These are phyloP conservation scores for Backusella luteola DNA, from an alignment of 192 early-diverging fungal species.

Conservation along the genomic window DNA sequence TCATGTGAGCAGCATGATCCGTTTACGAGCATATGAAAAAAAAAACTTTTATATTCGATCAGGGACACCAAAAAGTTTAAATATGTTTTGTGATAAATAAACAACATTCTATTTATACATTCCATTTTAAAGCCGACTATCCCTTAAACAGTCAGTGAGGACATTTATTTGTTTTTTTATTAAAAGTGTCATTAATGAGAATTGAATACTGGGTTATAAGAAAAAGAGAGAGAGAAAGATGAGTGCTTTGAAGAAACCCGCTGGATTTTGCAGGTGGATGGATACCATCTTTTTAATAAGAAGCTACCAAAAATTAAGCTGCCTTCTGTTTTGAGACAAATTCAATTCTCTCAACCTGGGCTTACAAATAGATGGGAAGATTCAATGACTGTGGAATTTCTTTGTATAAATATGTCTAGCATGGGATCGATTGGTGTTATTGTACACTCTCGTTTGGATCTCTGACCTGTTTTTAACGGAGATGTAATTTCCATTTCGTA, in stretches of 20 bases:
- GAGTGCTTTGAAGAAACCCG: background rate
- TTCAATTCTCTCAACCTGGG: background rate
- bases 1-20: background rate
- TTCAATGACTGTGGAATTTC: background rate
- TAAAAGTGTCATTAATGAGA: background rate
- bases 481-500: background rate
- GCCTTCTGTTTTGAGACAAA: no score
- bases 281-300: no score
- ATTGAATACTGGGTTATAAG: no score
- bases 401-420: background rate
- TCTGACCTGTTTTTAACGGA: background rate
- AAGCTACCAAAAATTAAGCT: background rate
- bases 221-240: no score
- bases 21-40: background rate
- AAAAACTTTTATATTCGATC: background rate
- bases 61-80: background rate
- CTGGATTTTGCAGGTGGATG: background rate
- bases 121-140: constrained; percentile 1
- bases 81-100: background rate
- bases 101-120: background rate
- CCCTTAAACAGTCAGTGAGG: background rate
- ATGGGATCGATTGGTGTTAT: background rate
- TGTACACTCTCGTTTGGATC: background rate
- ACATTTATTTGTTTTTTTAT: background rate
- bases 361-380: background rate